phyloP scores from a whole-genome alignment of 2,329 filamentous ascomycete genomes.

The Ceratocystis smalleyi region DNA sequence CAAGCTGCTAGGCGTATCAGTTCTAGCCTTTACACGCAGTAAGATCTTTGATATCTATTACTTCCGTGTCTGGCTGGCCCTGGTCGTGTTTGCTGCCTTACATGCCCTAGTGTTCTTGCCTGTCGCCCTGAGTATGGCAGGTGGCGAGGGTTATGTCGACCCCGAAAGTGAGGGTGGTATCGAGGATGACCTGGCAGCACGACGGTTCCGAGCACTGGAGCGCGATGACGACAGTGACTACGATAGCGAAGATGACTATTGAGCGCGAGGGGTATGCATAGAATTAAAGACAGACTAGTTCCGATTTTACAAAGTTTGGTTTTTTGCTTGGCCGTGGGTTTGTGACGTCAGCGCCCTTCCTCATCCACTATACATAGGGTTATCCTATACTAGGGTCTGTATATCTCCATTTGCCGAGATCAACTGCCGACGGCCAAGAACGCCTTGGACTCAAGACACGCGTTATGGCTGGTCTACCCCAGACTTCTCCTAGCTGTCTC shows the following conservation, averaged over 20 bases:
- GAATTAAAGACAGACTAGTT: neutral
- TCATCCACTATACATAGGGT: neutral
- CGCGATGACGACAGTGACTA: constrained; percentile 11
- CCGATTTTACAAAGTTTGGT: neutral
- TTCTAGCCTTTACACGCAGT: constrained; percentile 83
- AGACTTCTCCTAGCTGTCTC: neutral
- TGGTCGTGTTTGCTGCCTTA: constrained; percentile 75
- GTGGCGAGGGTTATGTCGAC: constrained; percentile 77
- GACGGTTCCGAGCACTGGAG: constrained; percentile 34
- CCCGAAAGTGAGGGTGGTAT: constrained; percentile 75
- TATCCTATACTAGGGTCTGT: neutral
- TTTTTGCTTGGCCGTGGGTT: neutral
- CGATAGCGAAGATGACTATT: constrained; percentile 1
- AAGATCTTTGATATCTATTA: constrained; percentile 99
- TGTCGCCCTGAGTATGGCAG: constrained; percentile 70
- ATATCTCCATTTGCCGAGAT: neutral
- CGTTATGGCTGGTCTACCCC: neutral
- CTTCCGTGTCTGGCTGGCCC: constrained; percentile 86
- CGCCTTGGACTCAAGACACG: neutral
- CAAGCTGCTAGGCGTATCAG: constrained; percentile 80
- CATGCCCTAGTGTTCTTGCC: constrained; percentile 87
- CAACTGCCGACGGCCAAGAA: neutral
- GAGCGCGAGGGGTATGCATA: neutral
- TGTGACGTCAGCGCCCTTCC: neutral
- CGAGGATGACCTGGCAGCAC: constrained; percentile 70